These are phyloP conservation scores for Suhomyces coccinellae DNA, from an alignment of 1,139 yeast genomes.

Conservation along the genomic window DNA sequence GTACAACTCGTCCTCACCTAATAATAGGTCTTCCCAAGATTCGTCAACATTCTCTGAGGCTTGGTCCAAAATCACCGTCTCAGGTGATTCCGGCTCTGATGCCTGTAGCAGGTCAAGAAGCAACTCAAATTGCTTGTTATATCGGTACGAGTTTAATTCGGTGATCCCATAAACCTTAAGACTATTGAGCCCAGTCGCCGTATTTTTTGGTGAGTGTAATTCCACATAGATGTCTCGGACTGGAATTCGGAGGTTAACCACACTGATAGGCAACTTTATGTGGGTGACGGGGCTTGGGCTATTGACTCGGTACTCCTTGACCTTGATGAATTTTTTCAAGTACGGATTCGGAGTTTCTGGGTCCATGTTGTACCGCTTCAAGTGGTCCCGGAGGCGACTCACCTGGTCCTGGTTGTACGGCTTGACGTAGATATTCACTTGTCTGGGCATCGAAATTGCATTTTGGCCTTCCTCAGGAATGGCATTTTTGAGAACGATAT, in stretches of 20 bases:
- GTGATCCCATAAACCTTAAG: slow-evolving; percentile 43
- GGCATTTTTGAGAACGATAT: slow-evolving; percentile 30
- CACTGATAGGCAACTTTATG: slow-evolving; percentile 35
- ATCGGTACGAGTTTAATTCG: slow-evolving; percentile 32
- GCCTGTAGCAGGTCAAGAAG: slow-evolving; percentile 6
- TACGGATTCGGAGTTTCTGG: slow-evolving; percentile 22
- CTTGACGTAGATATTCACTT: slow-evolving; percentile 31
- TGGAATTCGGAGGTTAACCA: slow-evolving; percentile 36
- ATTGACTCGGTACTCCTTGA: slow-evolving; percentile 25
- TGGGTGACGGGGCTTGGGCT: slow-evolving; percentile 25
- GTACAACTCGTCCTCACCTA: slow-evolving; percentile 9
- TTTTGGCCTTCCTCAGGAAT: slow-evolving; percentile 10
- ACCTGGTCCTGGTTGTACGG: slow-evolving; percentile 27
- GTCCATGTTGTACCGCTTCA: slow-evolving; percentile 19
- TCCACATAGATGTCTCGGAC: slow-evolving; percentile 39
- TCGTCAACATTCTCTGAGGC: background rate
- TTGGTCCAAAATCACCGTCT: background rate
- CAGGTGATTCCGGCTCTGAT: slow-evolving; percentile 12
- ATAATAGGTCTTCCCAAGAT: slow-evolving; percentile 4
- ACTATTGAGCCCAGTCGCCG: slow-evolving; percentile 27
- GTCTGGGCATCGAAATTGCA: slow-evolving; percentile 11
- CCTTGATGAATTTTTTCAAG: slow-evolving; percentile 33
- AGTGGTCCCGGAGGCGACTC: slow-evolving; percentile 18
- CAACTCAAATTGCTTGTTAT: slow-evolving; percentile 26
- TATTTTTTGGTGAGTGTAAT: slow-evolving; percentile 22